Base-by-base conservation (phyloP, 2,329 filamentous ascomycete species). In the Hawksworthiomyces lignivorus region DNA sequence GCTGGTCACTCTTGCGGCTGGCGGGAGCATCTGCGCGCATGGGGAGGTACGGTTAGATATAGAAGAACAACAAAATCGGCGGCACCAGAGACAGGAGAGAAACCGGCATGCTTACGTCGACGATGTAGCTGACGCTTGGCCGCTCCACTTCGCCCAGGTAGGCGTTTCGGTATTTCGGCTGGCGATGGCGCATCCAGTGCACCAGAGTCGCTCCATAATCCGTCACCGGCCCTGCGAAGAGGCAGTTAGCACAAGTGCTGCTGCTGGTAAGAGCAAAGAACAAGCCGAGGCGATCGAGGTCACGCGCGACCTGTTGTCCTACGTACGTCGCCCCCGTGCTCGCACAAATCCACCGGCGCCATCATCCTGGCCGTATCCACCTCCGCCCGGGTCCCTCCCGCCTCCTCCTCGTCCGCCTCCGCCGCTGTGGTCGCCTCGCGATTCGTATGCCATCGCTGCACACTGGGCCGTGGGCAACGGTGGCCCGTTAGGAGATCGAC, bases 121-220 rank as follows among this genome's bases (percentile, higher is more conserved):
- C 77, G 32, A 94, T 84, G 60, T 92, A 97, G 67, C 87, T 96
- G 29, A 82, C 70, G 60, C 85, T 94, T 1, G 89, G 89, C 44
- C 90, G 71, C 63, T 96, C 90, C 33, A 75, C 69, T 65, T 95
- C 88, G 53, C 87, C 79, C 46, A 71, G 70, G 53, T 80, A 81
- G 6, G 75, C 70, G 44, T 81, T 80, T 58, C 81, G 83, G 64
- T 86, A 90, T 52, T 80, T 80, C 21, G 84, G 82, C 54, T 80
- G 75, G 43, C 90, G 80, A 56, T 87, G 79, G 56, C 84, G 83
- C 75, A 94, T 87, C 86, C 87, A 98, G 62, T 94, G 86, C 39
- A 85, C 82, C 60, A 94, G 77, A 9, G 87, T 92, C 19, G 89
- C 83, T 55, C 87, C 84, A 73, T 95, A 95, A 63, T 96, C 89